Evolutionary conservation across 805 yeast genomes (phyloP), one percentile per base, ranked within the genome.

Genomic region (Lipomyces starkeyi): DNA sequence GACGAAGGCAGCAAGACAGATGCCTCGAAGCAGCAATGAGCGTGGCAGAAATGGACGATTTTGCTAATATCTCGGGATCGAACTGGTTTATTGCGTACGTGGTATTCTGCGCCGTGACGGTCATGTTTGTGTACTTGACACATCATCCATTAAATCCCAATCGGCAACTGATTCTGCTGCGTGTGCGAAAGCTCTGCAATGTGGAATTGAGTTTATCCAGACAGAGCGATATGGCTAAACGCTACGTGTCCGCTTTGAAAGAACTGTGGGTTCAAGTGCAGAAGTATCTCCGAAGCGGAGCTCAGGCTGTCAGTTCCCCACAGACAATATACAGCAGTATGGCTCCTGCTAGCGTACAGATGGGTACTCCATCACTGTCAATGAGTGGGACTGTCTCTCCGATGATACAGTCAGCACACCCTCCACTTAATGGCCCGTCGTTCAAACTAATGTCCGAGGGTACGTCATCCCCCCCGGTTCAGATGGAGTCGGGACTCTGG

Each of bases 61-160:
- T 63, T 40, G 32, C 32, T 11, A 14, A 53, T 8, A 20, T 68
- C 14, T 59, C 70, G 3, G 66, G 71, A 3, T 61, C 71, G 37
- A 47, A 62, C 29, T 68, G 71, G 71, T 60, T 61, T 49, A 60
- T 57, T 0, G 62, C 71, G 11, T 68, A 68, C 52, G 57, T 68
- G 27, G 64, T 43, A n/a, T 68, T 68, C 47, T 68, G 71, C 47
- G 60, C 71, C 6, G 58, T 63, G 25, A 68, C 70, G 7, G 67
- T 68, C 47, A 68, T 68, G 71, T 68, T 68, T 62, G 67, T 68
- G 27, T 68, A 66, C 55, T 56, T 68, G 29, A 53, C 65, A 0
- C 66, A 65, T 29, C 58, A 64, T 62, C 66, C 71, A 13, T 25
- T 32, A 7, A 32, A 62, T 3, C 55, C 60, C 3, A 20, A 49